A percentile compares a stretch with the other conserved stretches of the same genome.
These are phyloP conservation scores for Thraustochytrium striatum DNA, from an alignment of 352 stramenopile genomes.

Conservation along the genomic window DNA sequence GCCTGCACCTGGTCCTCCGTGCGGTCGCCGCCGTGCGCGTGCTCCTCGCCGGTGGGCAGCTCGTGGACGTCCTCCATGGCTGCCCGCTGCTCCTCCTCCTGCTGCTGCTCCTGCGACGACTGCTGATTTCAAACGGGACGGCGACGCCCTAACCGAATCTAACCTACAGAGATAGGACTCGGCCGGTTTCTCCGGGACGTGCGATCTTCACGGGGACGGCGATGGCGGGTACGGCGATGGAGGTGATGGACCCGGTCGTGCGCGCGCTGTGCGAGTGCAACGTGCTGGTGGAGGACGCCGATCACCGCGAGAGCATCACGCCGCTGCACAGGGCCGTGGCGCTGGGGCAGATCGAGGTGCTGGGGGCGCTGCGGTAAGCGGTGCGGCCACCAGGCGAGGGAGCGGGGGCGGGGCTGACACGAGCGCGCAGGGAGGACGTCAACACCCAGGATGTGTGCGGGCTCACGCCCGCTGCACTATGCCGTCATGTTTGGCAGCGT, in stretches of 20 bases:
- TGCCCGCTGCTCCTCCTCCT: not conserved
- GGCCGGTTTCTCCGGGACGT: no score
- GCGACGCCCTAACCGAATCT: no score
- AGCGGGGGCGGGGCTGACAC: not conserved
- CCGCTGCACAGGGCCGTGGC: not conserved
- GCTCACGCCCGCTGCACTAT: not conserved
- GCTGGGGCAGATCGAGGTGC: not conserved
- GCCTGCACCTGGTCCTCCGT: constrained; percentile 6
- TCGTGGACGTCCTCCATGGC: not conserved
- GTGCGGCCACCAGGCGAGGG: not conserved
- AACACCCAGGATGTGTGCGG: not conserved
- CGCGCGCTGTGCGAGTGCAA: not conserved
- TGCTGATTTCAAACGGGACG: no score
- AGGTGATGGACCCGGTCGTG: not conserved
- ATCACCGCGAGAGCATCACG: not conserved
- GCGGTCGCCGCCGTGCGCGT: not conserved
- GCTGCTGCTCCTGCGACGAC: not conserved
- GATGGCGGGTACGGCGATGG: not conserved
- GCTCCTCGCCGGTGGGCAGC: not conserved
- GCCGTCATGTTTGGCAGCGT: not conserved
- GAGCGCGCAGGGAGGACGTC: not conserved
- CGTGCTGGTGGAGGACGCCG: not conserved
- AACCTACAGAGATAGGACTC: no score
- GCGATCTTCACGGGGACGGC: not conserved
- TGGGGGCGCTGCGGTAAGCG: not conserved